These are phyloP conservation scores for Nicotiana attenuata DNA, from an alignment of 257 asterid species.

Conservation along the genomic window DNA sequence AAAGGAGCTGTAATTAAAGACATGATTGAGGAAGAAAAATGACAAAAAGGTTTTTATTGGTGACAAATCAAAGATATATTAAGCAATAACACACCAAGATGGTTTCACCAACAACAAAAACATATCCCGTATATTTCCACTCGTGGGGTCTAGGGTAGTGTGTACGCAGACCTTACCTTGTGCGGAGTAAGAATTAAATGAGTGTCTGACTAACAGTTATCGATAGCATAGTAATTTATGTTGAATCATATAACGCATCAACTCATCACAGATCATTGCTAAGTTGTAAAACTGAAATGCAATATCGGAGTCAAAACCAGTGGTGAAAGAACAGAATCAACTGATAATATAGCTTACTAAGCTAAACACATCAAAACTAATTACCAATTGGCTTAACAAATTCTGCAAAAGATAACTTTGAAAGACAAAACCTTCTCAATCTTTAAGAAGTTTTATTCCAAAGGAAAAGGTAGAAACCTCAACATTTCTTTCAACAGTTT, in stretches of 20 bases:
- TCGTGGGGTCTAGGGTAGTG: too few species aligned
- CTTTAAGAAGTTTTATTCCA: background rate
- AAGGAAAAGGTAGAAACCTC: conserved; percentile 47
- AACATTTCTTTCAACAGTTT: conserved; percentile 37
- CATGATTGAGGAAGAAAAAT: background rate
- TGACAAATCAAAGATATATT: background rate
- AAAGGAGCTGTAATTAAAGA: background rate
- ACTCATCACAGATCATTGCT: background rate
- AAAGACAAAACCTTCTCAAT: background rate
- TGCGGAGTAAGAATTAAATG: background rate
- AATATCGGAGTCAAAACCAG: background rate
- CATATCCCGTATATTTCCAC: too few species aligned
- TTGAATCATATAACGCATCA: background rate
- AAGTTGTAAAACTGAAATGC: background rate
- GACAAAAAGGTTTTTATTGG: background rate
- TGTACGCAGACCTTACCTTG: too few species aligned
- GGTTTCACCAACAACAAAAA: background rate
- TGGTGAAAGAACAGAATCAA: background rate
- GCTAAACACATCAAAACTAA: background rate
- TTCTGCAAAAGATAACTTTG: background rate
- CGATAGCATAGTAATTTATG: background rate
- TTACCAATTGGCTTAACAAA: background rate
- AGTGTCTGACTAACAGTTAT: background rate
- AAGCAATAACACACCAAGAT: background rate
- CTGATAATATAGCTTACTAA: background rate